Conservation (phyloP, 116 monocot species). For the Iris pallida region DNA sequence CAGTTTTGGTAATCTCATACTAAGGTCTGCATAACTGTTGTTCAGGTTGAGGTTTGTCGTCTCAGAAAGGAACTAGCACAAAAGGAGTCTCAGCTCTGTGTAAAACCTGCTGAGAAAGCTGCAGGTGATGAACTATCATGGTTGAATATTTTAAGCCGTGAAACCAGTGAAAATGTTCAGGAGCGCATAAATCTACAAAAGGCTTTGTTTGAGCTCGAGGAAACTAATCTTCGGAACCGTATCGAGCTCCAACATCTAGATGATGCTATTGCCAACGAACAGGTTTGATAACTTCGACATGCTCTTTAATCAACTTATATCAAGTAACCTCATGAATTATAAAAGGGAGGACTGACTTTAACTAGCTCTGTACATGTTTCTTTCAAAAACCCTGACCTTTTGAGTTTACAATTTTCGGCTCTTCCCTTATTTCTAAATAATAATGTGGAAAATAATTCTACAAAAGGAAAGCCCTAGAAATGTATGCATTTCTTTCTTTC, state of each 20-base stretch:
- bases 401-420: too few species aligned
- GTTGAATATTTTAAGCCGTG: constrained; percentile 82
- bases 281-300: constrained; percentile 31
- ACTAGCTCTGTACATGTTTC: too few species aligned
- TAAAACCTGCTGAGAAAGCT: constrained; percentile 59
- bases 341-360: too few species aligned
- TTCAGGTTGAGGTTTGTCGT: constrained; percentile 75
- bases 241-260: constrained; percentile 87
- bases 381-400: too few species aligned
- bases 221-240: constrained; percentile 85
- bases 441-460: too few species aligned
- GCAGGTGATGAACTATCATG: constrained; percentile 82
- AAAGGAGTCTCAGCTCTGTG: constrained; percentile 79
- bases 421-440: too few species aligned
- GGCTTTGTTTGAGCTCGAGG: constrained; percentile 91
- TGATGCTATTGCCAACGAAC: constrained; percentile 79
- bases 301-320: neutral
- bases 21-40: neutral
- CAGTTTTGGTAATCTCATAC: neutral
- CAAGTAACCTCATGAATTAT: too few species aligned
- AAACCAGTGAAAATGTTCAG: constrained; percentile 96
- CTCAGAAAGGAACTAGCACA: constrained; percentile 84
- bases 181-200: constrained; percentile 96
- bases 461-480: too few species aligned
- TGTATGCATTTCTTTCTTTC: too few species aligned